These are phyloP conservation scores for Litsea cubeba DNA, from an alignment of 164 flowering plant genomes.

Conservation along the genomic window DNA sequence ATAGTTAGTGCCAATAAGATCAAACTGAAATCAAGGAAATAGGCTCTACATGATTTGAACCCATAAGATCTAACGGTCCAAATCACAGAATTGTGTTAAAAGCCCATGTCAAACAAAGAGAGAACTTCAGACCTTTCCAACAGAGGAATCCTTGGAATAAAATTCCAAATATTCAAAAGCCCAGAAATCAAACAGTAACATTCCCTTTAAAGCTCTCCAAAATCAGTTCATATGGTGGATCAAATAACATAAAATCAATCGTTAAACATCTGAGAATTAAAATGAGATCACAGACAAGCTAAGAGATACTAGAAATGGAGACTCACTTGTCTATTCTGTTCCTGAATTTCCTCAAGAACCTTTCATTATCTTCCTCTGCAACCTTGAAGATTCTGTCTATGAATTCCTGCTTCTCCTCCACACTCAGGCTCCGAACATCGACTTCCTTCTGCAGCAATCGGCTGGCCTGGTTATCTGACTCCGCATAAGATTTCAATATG, in stretches of 20 bases:
- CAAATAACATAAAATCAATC: too few relatives aligned
- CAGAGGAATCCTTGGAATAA: neutral
- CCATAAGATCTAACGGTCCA: neutral
- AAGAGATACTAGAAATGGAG: neutral
- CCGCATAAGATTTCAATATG: conserved; percentile 51
- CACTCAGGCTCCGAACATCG: conserved; percentile 67
- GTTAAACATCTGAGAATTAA: too few relatives aligned
- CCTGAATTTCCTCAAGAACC: conserved; percentile 32
- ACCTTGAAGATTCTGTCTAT: conserved; percentile 30
- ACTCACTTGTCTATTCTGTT: conserved; percentile 34
- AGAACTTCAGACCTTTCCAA: neutral
- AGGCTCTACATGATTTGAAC: too few relatives aligned
- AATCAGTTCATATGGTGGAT: neutral
- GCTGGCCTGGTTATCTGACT: conserved; percentile 17
- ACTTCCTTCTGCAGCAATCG: conserved; percentile 46
- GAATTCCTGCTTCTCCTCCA: conserved; percentile 48
- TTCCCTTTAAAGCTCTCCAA: neutral
- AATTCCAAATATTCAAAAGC: neutral
- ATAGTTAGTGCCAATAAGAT: too few relatives aligned
- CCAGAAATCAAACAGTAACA: neutral
- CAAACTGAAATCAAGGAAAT: too few relatives aligned
- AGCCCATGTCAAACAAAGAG: neutral
- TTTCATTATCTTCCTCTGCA: conserved; percentile 41
- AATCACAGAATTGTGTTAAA: neutral
- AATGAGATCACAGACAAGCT: neutral